Conservation (phyloP, 192 early-diverging fungal genomes). For the Allomyces javanicus region DNA sequence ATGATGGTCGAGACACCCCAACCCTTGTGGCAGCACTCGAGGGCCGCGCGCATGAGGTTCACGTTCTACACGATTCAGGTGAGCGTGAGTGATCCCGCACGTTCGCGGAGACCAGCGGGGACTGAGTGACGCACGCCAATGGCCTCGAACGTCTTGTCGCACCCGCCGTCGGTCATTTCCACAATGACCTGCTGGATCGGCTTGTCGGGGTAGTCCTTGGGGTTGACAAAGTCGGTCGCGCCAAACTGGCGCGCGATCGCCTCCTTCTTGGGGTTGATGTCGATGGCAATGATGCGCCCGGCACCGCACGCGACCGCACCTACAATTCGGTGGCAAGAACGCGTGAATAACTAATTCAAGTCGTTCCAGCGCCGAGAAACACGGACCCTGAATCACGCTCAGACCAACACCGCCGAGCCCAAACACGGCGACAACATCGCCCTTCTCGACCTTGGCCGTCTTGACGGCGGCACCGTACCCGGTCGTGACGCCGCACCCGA, state of each 20-base stretch:
- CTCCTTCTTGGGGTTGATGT: conserved; percentile 73
- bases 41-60: conserved; percentile 79
- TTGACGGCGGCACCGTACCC: conserved; percentile 88
- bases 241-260: conserved; percentile 57
- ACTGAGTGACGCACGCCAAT: conserved; percentile 26
- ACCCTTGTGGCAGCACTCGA: conserved; percentile 80
- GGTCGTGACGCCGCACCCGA: conserved; percentile 93
- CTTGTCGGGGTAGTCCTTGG: conserved; percentile 50
- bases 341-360: no score
- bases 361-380: no score
- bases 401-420: conserved; percentile 88
- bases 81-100: neutral
- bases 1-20: conserved; percentile 83
- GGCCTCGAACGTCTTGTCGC: conserved; percentile 94
- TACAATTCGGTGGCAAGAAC: neutral
- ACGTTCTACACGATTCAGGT: conserved; percentile 24
- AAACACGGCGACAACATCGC: conserved; percentile 68
- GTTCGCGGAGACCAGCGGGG: neutral
- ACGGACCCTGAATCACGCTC: conserved; percentile 67
- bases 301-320: conserved; percentile 22
- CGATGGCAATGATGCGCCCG: conserved; percentile 70
- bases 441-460: conserved; percentile 74
- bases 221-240: conserved; percentile 77
- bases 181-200: conserved; percentile 58
- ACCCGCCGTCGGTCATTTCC: conserved; percentile 81